Evolutionary conservation across 208 protist genomes (phyloP), one percentile per base, ranked within the genome.

Genomic region (Herpetomonas tarakana): DNA sequence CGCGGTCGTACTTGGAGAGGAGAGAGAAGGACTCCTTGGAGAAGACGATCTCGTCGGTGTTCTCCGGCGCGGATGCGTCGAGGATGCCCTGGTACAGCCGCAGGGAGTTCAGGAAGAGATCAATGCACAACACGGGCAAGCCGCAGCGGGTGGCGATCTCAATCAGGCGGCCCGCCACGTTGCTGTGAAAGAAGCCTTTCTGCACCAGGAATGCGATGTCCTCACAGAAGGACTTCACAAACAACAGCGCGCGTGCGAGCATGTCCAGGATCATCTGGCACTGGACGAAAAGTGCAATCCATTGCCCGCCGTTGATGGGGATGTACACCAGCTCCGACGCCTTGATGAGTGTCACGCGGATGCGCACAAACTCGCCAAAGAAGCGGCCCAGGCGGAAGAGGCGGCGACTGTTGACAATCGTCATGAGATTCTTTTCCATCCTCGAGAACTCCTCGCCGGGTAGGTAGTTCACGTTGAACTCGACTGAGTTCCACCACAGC

Each of bases 231-330:
- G 83, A 93, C 57, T 96, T 96, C 25, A 86, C 52, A 60, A 84
- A 94, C 58, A 93, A 70, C 21, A 96, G 74, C 3, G 67, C 62
- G 24, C 91, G 70, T 14, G 91, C 91, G 21, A 92, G 45, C 66
- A 96, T 86, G 68, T 96, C 91, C 31, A 86, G 69, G 19, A 94
- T 73, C 91, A 96, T 96, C 68, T 96, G 91, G n/a, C 72, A 86
- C 61, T 96, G 91, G 58, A 96, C 86, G 52, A 93, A 96, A 28
- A 93, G 68, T 14, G 86, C 78, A 38, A 93, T 71, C 83, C 78
- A 93, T 61, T 86, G 78, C 28, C 81, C 78, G 27, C 85, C 83
- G 55, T 73, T 84, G 41, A 88, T 74, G 7, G 90, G 83, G 57
- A 92, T 86, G 60, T 90, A 93, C 22, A 94, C 81, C 4, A 96